Base-by-base conservation (phyloP, 345 rosid species). In the Salix arbutifolia region DNA sequence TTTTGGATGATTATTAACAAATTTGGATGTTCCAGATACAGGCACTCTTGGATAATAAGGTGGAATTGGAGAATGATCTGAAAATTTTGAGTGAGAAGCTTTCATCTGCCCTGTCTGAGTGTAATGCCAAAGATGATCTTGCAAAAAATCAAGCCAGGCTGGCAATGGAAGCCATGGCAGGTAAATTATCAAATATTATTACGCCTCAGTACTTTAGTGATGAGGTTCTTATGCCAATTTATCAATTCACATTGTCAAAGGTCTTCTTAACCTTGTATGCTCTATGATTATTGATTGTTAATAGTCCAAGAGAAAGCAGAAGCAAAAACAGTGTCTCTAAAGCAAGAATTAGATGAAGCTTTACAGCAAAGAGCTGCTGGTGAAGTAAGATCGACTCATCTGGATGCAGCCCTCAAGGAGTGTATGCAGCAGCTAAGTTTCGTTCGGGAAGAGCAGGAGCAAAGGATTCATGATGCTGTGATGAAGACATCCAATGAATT, bases 381-480 rank as follows among this genome's bases (percentile, higher is more conserved):
- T 71, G 91, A 91, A 56, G 90, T 92, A 77, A 87, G 91, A 82
- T 44, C 70, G 35, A 70, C 77, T 66, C 90, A 89, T 70, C 77
- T 90, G 73, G 96, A 93, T 61, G 90, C 85, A 0, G 96, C 94
- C 68, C 89, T 91, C 37, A 90, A 90, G 89, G 91, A 91, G 86
- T 90, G 94, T 80, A 89, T 89, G 90, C 96, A 83, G 79, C 97
- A 96, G 80, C 87, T 96, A 52, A 77, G 78, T 38, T 93, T 90
- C 83, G 94, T 95, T 50, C 85, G 98, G 60, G 87, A 90, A 42
- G 98, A 91, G 77, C 94, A 96, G 80, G 98, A 91, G 85, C 79
- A 35, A 64, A 88, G 91, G 81, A 87, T 96, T 87, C 92, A 93
- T 69, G 96, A 90, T 72, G 90, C 97, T 26, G 88, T 96, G 69